phyloP scores from a whole-genome alignment of 2,329 filamentous ascomycete species.

The Drechslerella stenobrocha region DNA sequence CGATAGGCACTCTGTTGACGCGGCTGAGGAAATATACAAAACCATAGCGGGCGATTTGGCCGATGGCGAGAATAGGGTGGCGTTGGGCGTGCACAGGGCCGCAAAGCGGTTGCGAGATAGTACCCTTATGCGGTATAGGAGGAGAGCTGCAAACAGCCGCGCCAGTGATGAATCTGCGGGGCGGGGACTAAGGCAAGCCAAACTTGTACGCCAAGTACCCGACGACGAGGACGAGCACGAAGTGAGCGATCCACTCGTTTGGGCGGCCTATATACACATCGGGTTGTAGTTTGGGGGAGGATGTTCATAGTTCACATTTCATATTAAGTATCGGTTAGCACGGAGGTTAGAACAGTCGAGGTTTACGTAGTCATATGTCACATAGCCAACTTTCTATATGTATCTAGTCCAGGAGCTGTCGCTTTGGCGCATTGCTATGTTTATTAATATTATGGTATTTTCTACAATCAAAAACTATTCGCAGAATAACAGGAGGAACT shows the following conservation, averaged over 20 bases:
- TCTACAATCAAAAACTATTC: neutral
- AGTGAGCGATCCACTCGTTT: slow-evolving; percentile 7
- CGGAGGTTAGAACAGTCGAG: no score
- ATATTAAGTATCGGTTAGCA: no score
- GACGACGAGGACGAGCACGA: neutral
- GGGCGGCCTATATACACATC: slow-evolving; percentile 5
- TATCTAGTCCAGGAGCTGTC: no score
- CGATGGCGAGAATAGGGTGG: neutral
- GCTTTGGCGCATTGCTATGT: no score
- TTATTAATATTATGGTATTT: no score
- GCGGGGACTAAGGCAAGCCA: neutral
- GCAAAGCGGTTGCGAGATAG: slow-evolving; percentile 5
- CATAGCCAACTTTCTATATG: no score
- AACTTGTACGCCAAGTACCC: neutral
- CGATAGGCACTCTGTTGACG: slow-evolving; percentile 42
- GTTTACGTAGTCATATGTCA: no score
- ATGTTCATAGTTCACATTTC: no score
- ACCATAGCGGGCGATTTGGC: neutral
- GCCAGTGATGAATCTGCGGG: neutral
- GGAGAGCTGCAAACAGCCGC: neutral
- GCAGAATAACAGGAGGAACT: neutral
- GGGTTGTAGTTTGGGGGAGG: no score
- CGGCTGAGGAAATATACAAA: slow-evolving; percentile 48
- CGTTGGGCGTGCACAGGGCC: slow-evolving; percentile 14
- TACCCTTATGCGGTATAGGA: neutral